Evolutionary conservation across 2,329 filamentous ascomycete genomes (phyloP).

Genomic region (Fusarium xylarioides): DNA sequence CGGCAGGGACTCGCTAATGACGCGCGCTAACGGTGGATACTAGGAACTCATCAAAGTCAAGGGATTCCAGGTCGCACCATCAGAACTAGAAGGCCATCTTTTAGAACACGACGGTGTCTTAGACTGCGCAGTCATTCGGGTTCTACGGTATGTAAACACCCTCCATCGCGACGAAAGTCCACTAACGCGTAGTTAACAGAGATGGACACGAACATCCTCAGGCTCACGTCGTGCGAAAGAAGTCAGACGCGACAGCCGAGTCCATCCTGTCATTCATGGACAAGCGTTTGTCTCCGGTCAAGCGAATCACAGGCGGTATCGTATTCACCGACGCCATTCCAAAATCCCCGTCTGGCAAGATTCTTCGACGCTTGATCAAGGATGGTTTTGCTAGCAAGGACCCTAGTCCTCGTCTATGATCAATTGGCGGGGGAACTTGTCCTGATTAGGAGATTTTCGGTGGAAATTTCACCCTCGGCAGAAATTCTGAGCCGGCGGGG

Average conservation of each 20-base stretch:
- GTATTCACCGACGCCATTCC: background rate
- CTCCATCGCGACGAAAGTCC: background rate
- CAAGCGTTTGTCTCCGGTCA: background rate
- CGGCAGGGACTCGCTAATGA: fast-evolving
- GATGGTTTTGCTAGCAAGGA: background rate
- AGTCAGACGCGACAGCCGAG: background rate
- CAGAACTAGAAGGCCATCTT: conserved; percentile 14
- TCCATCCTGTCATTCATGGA: conserved; percentile 5
- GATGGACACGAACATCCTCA: conserved; percentile 1
- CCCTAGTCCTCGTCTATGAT: background rate
- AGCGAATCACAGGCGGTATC: conserved; percentile 1
- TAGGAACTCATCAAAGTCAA: conserved; percentile 13
- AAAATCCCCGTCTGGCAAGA: conserved; percentile 3
- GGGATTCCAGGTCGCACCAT: conserved; percentile 12
- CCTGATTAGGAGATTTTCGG: background rate
- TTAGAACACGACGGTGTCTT: background rate
- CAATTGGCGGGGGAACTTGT: background rate
- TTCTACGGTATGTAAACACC: background rate
- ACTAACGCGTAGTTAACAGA: background rate
- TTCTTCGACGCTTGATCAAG: background rate
- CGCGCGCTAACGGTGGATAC: background rate
- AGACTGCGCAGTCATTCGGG: conserved; percentile 7
- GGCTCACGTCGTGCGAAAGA: conserved; percentile 1
- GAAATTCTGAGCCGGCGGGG: background rate
- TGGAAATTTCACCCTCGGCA: background rate